phyloP scores from a whole-genome alignment of 169 alveolate genomes.

The Plasmodium yoelii region DNA sequence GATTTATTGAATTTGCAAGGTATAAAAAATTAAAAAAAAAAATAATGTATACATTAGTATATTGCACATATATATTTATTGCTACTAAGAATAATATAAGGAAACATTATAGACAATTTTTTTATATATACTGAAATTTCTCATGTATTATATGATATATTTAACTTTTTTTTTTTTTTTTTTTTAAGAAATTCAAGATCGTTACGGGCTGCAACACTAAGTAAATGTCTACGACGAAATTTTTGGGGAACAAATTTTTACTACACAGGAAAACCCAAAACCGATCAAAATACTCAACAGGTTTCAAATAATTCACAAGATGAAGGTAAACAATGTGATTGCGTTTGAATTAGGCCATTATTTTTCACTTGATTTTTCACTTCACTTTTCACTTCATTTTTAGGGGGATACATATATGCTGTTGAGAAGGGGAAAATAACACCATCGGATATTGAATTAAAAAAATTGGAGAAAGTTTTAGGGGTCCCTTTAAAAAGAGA shows the following conservation, averaged over 20 bases:
- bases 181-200: slow-evolving; percentile 20
- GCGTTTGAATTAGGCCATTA: no score
- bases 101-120: no score
- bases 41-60: not conserved
- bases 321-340: slow-evolving; percentile 24
- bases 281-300: slow-evolving; percentile 33
- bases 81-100: no score
- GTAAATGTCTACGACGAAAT: slow-evolving; percentile 65
- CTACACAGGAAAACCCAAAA: slow-evolving; percentile 48
- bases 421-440: slow-evolving; percentile 51
- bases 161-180: not conserved
- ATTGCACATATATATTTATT: not conserved
- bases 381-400: no score
- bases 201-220: slow-evolving; percentile 58
- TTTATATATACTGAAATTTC: not conserved
- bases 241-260: slow-evolving; percentile 63
- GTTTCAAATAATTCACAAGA: slow-evolving; percentile 39
- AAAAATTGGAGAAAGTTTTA: slow-evolving; percentile 41
- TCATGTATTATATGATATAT: not conserved
- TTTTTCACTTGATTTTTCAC: no score
- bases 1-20: slow-evolving; percentile 69
- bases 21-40: not conserved
- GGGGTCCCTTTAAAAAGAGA: slow-evolving; percentile 58
- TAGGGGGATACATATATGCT: slow-evolving; percentile 70
- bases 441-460: slow-evolving; percentile 37